phyloP scores from a whole-genome alignment of 495 filamentous ascomycete genomes.

The Schizothecium vesticola region DNA sequence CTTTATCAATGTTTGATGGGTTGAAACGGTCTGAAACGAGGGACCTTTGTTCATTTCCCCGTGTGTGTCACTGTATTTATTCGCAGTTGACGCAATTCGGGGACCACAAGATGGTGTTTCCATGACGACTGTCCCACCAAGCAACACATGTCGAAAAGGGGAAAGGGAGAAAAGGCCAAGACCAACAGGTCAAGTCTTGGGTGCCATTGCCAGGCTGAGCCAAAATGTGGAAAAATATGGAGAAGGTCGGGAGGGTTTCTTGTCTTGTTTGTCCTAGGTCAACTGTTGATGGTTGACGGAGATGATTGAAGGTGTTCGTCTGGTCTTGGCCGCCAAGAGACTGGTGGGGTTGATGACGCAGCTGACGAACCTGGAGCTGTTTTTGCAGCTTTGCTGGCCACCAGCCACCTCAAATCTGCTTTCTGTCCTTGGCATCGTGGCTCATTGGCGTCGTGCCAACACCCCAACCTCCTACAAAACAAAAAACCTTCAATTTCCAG shows the following conservation, averaged over 20 bases:
- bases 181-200: not conserved
- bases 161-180: not conserved
- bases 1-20: not conserved
- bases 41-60: not conserved
- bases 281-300: not conserved
- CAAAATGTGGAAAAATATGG: not conserved
- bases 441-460: not conserved
- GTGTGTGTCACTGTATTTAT: not conserved
- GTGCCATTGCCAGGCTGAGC: not conserved
- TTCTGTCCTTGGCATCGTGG: not conserved
- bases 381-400: not conserved
- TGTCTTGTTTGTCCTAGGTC: not conserved
- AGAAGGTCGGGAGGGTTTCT: not conserved
- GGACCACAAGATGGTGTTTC: not conserved
- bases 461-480: conserved; percentile 16
- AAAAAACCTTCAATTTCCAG: not conserved
- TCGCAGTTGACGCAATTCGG: not conserved
- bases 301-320: not conserved
- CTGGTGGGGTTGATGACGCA: not conserved
- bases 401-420: not conserved
- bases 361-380: not conserved
- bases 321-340: not conserved
- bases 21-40: not conserved
- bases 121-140: not conserved
- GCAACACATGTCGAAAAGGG: not conserved